Evolutionary conservation across 2,329 filamentous ascomycete genomes (phyloP).

Genomic region (Hyphodiscus sp.): DNA sequence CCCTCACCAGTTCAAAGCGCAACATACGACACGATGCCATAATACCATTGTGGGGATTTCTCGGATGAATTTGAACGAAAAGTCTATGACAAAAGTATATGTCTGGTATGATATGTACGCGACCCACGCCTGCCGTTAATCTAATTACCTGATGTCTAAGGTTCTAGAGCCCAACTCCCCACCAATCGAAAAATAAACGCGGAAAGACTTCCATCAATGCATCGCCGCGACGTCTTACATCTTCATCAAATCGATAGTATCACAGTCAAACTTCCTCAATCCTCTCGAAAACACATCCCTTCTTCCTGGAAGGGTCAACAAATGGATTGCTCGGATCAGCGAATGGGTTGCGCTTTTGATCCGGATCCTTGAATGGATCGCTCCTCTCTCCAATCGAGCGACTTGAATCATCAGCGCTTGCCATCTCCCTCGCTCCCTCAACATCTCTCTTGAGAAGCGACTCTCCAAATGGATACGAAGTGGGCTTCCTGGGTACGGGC

Average conservation of each 20-base stretch:
- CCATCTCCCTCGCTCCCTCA: background rate
- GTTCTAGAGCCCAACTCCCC: no score
- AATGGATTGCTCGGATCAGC: background rate
- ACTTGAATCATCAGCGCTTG: background rate
- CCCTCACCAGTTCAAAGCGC: no score
- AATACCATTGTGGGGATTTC: no score
- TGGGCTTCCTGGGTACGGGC: slow-evolving; percentile 6
- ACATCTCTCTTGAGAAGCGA: slow-evolving; percentile 3
- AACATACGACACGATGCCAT: no score
- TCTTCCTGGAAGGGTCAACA: background rate
- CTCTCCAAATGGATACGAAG: slow-evolving; percentile 11
- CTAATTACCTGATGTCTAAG: no score
- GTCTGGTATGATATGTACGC: no score
- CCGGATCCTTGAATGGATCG: background rate
- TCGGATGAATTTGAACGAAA: no score
- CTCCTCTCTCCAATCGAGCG: background rate
- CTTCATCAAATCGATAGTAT: background rate
- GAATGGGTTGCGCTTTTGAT: background rate
- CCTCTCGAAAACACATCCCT: background rate
- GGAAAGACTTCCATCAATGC: no score
- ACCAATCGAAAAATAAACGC: no score
- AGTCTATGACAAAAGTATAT: no score
- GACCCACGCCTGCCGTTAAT: no score
- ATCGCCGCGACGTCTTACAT: no score
- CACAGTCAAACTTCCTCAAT: background rate